These are phyloP conservation scores for Marchantia polymorpha DNA, from an alignment of 225 moss, liverwort and hornwort genomes.

Conservation along the genomic window DNA sequence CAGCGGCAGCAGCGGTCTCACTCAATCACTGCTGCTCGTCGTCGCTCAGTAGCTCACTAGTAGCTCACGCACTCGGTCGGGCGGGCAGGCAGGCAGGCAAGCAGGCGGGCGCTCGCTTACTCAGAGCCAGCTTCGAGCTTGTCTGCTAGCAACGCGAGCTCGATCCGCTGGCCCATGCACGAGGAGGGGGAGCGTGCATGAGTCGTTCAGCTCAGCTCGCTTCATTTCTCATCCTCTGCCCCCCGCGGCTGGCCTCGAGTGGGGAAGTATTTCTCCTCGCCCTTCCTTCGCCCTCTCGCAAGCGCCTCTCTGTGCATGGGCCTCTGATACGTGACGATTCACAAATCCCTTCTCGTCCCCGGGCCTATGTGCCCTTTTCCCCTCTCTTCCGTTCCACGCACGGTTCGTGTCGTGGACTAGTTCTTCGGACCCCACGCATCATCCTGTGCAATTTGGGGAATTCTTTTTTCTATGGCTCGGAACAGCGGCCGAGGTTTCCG, in stretches of 20 bases:
- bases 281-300: slow-evolving; percentile 1
- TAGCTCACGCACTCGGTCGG: no score
- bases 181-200: slow-evolving; percentile 22
- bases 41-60: neutral
- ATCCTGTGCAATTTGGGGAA: neutral
- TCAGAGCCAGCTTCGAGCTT: neutral
- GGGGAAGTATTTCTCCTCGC: slow-evolving; percentile 6
- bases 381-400: slow-evolving; percentile 6
- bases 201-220: slow-evolving; percentile 2
- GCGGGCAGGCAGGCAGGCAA: no score
- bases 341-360: neutral
- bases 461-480: neutral
- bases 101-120: no score
- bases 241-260: neutral
- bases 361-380: slow-evolving; percentile 5
- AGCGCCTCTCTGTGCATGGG: slow-evolving; percentile 10
- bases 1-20: neutral
- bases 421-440: slow-evolving; percentile 5
- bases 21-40: neutral
- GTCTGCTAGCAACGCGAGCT: slow-evolving; percentile 11
- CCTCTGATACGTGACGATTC: slow-evolving; percentile 12
- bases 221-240: neutral
- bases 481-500: slow-evolving; percentile 13
- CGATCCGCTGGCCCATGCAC: slow-evolving; percentile 25
- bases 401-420: slow-evolving; percentile 17